A percentile compares a stretch with the other conserved stretches of the same genome.
These are phyloP conservation scores for Coniophora puteana DNA, from an alignment of 1,284 basidiomycete genomes.

Conservation along the genomic window DNA sequence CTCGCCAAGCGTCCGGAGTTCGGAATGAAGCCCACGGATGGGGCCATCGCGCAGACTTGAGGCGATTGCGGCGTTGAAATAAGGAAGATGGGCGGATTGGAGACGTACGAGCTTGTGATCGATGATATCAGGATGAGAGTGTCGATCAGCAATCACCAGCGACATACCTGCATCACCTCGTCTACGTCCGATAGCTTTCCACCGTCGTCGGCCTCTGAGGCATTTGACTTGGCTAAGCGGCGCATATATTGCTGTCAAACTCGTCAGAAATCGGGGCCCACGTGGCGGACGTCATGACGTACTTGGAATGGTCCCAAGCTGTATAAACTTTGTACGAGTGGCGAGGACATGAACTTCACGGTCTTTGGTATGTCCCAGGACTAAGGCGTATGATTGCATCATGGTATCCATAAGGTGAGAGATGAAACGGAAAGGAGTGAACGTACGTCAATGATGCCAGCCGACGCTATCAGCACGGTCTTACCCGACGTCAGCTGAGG, in stretches of 20 bases:
- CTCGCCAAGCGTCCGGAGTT: constrained; percentile 49
- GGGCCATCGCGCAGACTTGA: constrained; percentile 74
- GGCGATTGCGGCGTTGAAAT: constrained; percentile 69
- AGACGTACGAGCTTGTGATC: constrained; percentile 52
- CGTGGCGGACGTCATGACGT: constrained; percentile 28
- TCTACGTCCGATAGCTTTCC: constrained; percentile 30
- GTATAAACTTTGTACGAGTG: constrained; percentile 58
- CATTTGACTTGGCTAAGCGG: constrained; percentile 24
- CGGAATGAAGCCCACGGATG: constrained; percentile 50
- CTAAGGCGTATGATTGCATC: too few relatives aligned
- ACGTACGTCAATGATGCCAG: constrained; percentile 61
- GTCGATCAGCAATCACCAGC: not conserved
- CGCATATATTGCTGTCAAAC: constrained; percentile 25
- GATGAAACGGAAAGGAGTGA: not conserved
- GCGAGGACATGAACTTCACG: constrained; percentile 69
- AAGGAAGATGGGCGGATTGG: constrained; percentile 68
- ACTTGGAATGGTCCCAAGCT: constrained; percentile 60
- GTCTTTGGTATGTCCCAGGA: constrained; percentile 64
- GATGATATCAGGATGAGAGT: not conserved
- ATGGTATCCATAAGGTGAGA: too few relatives aligned
- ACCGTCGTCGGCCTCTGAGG: constrained; percentile 11
- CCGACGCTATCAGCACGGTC: constrained; percentile 61
- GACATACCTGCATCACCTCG: constrained; percentile 35
- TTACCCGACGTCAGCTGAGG: constrained; percentile 64
- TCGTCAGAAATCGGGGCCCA: constrained; percentile 2